Base-by-base conservation (phyloP, 176 grass and related monocot species). In the Bolboschoenus planiculmis region DNA sequence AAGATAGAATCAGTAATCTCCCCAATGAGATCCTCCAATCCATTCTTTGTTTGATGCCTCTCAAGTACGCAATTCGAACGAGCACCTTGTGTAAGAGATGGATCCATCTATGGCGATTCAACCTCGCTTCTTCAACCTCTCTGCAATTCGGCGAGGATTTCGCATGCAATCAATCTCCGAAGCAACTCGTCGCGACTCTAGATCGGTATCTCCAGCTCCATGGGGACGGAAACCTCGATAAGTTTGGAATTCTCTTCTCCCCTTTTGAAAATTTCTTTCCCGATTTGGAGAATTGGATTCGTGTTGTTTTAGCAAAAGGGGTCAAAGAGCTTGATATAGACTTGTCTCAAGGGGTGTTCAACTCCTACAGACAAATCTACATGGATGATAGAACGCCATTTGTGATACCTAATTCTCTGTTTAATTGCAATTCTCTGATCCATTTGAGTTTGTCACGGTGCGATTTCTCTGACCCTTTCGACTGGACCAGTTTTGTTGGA, bases 21-120 rank as follows among this genome's bases (percentile, higher is more conserved):
- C 89, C 92, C 33, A 76, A 94, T 71, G 82, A 89, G 54, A n/a
- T 94, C 46, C 87, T 91, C 20, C 83, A 88, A 79, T 84, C 78
- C 15, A 89, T 94, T 70, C 83, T 91, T 27, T 70, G 30, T 54
- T 6, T 10, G 53, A 2, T 89, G 20, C 87, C 89, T 2, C 85
- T 91, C 14, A 94, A 84, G 18, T 44, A 80, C 9, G 92, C 85
- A 62, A 80, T 87, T 14, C 54, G 85, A 78, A 89, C 89, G 21
- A 86, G 83, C 87, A 70, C 83, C 51, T 83, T 94, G 23, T 94
- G 85, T 4, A 64, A 29, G 59, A 82, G 67, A 40, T 92, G 90
- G 84, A 54, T 51, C 21, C 9, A 36, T 57, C 42, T 70, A 5
- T 91, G 87, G 84, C 47, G 77, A 34, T 30, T 83, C 83, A 60